A percentile compares a stretch with the other conserved stretches of the same genome.
phyloP scores from a whole-genome alignment of 1,139 yeast species.

The Tardiomyces digboiensis region DNA sequence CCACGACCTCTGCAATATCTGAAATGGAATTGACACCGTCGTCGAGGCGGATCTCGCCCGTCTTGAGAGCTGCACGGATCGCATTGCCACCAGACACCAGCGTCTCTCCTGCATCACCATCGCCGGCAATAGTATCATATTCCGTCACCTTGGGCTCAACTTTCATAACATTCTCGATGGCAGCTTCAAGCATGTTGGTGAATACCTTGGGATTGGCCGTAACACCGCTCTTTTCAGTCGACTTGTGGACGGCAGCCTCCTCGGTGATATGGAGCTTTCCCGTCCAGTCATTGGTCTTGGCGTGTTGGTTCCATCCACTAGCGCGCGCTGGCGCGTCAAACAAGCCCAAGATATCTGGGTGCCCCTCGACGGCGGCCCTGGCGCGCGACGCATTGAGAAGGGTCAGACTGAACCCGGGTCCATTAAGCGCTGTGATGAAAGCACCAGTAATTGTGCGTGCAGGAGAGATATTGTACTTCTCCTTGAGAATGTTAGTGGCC shows the following conservation, averaged over 20 bases:
- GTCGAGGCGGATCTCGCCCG: conserved; percentile 31
- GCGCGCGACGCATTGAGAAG: conserved; percentile 55
- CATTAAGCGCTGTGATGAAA: conserved; percentile 76
- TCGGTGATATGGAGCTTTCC: conserved; percentile 29
- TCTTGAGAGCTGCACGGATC: conserved; percentile 43
- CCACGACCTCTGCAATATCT: conserved; percentile 66
- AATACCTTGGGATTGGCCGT: conserved; percentile 35
- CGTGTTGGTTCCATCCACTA: conserved; percentile 62
- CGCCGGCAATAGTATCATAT: conserved; percentile 87
- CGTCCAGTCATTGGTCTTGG: conserved; percentile 25
- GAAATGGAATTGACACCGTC: conserved; percentile 48
- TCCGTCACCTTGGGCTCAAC: conserved; percentile 75
- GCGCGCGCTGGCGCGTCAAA: conserved; percentile 68
- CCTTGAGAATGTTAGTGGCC: conserved; percentile 35
- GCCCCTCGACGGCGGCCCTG: conserved; percentile 10
- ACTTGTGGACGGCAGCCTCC: conserved; percentile 12
- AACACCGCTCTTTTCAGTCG: conserved; percentile 25
- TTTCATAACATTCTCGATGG: conserved; percentile 41
- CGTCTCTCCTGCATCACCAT: conserved; percentile 96
- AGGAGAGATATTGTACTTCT: conserved; percentile 47
- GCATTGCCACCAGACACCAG: conserved; percentile 75
- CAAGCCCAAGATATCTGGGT: conserved; percentile 31
- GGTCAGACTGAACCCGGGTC: conserved; percentile 86
- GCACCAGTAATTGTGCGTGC: conserved; percentile 61
- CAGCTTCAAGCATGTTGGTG: conserved; percentile 34